A percentile compares a stretch with the other conserved stretches of the same genome.
These are phyloP conservation scores for Penicillium sp. DNA, from an alignment of 2,329 filamentous ascomycete species.

Conservation along the genomic window DNA sequence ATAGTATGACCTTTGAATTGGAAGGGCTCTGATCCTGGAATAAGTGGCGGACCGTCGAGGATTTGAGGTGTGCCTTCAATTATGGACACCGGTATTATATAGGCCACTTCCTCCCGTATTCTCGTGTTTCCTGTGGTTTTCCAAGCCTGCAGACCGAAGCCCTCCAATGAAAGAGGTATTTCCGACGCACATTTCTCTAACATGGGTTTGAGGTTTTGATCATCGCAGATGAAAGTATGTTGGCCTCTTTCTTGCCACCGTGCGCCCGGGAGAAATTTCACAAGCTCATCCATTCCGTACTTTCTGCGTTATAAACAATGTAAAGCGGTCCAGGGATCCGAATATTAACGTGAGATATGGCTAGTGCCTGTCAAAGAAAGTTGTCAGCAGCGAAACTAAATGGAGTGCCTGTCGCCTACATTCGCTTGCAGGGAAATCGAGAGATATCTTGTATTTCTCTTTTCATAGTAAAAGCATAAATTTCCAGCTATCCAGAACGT, in stretches of 20 bases:
- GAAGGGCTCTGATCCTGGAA: slow-evolving; percentile 16
- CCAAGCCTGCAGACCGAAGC: slow-evolving; percentile 13
- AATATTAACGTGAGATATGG: slow-evolving; percentile 1
- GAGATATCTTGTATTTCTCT: slow-evolving; percentile 12
- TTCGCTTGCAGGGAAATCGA: slow-evolving; percentile 10
- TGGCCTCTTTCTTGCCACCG: slow-evolving; percentile 16
- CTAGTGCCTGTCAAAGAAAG: not conserved
- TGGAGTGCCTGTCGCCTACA: slow-evolving; percentile 12
- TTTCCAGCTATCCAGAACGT: not conserved
- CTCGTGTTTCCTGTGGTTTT: slow-evolving; percentile 15
- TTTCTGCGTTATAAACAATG: slow-evolving; percentile 10
- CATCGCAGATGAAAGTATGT: slow-evolving; percentile 16
- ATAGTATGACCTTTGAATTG: slow-evolving; percentile 15
- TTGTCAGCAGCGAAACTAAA: slow-evolving; percentile 11
- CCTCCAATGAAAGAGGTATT: slow-evolving; percentile 12
- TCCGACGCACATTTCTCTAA: slow-evolving; percentile 5
- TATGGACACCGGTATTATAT: slow-evolving; percentile 15
- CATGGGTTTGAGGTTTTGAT: slow-evolving; percentile 14
- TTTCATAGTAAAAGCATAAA: slow-evolving; percentile 2
- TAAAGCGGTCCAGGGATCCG: slow-evolving; percentile 3
- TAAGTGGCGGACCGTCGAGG: slow-evolving; percentile 8
- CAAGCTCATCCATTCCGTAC: slow-evolving; percentile 14
- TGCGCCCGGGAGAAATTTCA: slow-evolving; percentile 13
- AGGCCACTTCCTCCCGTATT: slow-evolving; percentile 2
- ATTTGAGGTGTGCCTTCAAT: slow-evolving; percentile 15